Evolutionary conservation across 2,329 filamentous ascomycete species (phyloP).

Genomic region (Microthyrium microscopicum): DNA sequence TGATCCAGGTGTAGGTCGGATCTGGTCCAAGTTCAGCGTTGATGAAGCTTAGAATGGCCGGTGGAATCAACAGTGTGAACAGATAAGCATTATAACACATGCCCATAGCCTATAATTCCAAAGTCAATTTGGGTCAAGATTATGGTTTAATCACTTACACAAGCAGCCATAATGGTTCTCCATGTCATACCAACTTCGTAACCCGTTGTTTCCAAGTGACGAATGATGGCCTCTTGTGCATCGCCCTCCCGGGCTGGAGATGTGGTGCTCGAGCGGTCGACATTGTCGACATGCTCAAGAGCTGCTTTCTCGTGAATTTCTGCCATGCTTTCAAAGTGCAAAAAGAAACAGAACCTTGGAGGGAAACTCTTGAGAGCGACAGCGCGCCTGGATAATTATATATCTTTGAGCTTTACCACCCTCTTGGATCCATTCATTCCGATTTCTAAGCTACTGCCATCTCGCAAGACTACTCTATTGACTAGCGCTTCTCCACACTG

Average conservation of each 20-base stretch:
- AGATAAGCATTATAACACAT: slow-evolving; percentile 19
- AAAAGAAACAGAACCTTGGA: too few relatives aligned
- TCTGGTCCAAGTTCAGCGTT: slow-evolving; percentile 19
- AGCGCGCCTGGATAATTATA: too few relatives aligned
- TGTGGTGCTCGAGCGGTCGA: background rate
- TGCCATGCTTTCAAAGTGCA: too few relatives aligned
- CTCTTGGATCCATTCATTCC: too few relatives aligned
- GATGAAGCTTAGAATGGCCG: slow-evolving; percentile 17
- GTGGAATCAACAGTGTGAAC: slow-evolving; percentile 18
- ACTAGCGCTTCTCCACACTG: too few relatives aligned
- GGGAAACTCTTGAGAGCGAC: too few relatives aligned
- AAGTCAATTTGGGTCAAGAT: background rate
- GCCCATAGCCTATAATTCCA: slow-evolving; percentile 12
- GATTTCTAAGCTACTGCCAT: too few relatives aligned
- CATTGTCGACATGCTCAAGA: background rate
- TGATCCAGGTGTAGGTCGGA: slow-evolving; percentile 18
- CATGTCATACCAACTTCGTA: slow-evolving; percentile 18
- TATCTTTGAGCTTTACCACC: too few relatives aligned
- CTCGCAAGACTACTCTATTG: too few relatives aligned
- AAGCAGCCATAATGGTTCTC: slow-evolving; percentile 14
- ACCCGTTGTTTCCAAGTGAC: slow-evolving; percentile 15
- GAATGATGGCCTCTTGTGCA: slow-evolving; percentile 15
- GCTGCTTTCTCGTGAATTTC: background rate
- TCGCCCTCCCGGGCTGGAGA: background rate
- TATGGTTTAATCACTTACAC: background rate